phyloP scores from a whole-genome alignment of 306 rosid species.

The Ziziphus jujuba region DNA sequence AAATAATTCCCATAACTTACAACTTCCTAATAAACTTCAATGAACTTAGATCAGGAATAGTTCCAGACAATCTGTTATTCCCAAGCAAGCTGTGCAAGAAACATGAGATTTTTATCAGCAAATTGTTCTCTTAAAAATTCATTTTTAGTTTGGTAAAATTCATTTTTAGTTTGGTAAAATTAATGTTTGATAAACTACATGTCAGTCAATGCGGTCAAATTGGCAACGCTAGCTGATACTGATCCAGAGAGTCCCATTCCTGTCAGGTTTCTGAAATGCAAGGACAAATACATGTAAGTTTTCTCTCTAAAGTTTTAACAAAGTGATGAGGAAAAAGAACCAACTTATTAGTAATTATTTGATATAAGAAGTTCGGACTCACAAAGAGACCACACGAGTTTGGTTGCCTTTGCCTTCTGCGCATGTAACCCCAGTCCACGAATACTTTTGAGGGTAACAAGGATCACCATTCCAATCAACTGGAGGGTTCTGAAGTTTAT shows the following conservation, averaged over 20 bases:
- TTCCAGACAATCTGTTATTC: constrained; percentile 74
- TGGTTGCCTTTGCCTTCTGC: constrained; percentile 65
- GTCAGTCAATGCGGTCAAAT: constrained; percentile 73
- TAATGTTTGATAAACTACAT: constrained; percentile 51
- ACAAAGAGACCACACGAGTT: constrained; percentile 73
- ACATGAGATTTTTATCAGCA: constrained; percentile 20
- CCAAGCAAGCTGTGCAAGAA: constrained; percentile 74
- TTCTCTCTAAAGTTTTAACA: neutral
- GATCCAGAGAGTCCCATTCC: constrained; percentile 82
- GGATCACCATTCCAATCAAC: constrained; percentile 93
- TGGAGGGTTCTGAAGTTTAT: constrained; percentile 62
- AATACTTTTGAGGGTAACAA: constrained; percentile 66
- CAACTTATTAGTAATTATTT: too few species aligned
- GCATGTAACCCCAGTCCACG: constrained; percentile 91
- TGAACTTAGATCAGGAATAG: constrained; percentile 74
- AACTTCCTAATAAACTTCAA: constrained; percentile 58
- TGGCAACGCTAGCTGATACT: constrained; percentile 67
- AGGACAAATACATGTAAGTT: constrained; percentile 27
- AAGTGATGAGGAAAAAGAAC: neutral
- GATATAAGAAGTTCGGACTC: constrained; percentile 40
- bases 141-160: neutral
- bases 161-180: neutral
- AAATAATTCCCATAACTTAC: constrained; percentile 49
- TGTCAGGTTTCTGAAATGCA: constrained; percentile 74
- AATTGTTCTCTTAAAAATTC: constrained; percentile 4